Percentiles rank a stretch among this genome's conserved stretches.
These are phyloP conservation scores for Russula dissimulans DNA, from an alignment of 768 basidiomycete genomes.

Conservation along the genomic window DNA sequence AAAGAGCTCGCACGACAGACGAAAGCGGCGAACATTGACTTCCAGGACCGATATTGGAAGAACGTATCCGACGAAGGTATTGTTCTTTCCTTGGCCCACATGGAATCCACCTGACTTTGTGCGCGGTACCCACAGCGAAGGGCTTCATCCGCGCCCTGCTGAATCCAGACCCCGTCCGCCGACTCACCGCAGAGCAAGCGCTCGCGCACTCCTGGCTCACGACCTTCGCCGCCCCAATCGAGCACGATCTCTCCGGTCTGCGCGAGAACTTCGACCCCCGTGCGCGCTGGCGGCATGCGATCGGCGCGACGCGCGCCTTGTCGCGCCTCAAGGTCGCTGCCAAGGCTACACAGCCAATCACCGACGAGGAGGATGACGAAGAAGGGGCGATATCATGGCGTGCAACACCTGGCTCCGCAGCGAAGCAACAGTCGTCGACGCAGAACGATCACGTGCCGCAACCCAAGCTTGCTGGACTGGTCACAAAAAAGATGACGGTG, in stretches of 20 bases:
- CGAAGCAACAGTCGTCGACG: background rate
- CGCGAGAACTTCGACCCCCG: slow-evolving; percentile 77
- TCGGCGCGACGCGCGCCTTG: slow-evolving; percentile 36
- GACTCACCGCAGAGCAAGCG: slow-evolving; percentile 70
- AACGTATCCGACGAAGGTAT: slow-evolving; percentile 75
- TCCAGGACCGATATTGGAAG: slow-evolving; percentile 92
- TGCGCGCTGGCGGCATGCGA: slow-evolving; percentile 65
- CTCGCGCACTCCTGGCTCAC: slow-evolving; percentile 71
- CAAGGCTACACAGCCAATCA: background rate
- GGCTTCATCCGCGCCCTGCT: slow-evolving; percentile 68
- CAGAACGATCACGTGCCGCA: background rate
- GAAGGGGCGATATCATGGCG: background rate
- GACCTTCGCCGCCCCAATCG: slow-evolving; percentile 49
- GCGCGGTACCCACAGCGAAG: slow-evolving; percentile 47
- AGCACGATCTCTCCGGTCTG: slow-evolving; percentile 71
- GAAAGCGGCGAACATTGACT: slow-evolving; percentile 74
- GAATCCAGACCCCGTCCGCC: slow-evolving; percentile 55
- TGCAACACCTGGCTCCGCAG: background rate
- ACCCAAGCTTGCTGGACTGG: background rate
- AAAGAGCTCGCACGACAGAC: slow-evolving; percentile 74
- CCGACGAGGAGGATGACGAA: background rate
- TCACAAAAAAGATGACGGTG: background rate
- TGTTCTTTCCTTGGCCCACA: too few relatives aligned
- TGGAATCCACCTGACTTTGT: background rate
- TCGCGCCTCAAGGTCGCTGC: background rate